Base-by-base conservation (phyloP, 345 rosid species). In the Atalantia buxifolia region DNA sequence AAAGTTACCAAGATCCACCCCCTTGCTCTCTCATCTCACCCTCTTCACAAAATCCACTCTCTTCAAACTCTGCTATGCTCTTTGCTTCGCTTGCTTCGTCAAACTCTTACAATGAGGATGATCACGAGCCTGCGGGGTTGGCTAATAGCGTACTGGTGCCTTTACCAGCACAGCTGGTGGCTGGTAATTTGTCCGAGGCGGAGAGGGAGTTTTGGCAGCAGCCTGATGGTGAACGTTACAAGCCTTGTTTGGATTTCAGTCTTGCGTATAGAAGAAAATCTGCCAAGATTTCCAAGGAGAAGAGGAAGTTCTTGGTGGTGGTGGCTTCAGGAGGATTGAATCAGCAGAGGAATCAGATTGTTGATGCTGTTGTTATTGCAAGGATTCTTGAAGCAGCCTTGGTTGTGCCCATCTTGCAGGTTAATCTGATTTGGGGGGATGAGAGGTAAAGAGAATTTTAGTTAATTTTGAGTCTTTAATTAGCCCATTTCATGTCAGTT, bases 281-380 rank as follows among this genome's bases (percentile, higher is more conserved):
- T 0, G 81, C 78, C 0, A 84, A 73, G 73, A 78, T 91, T 81
- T 85, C 90, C 4, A 88, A 84, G 83, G 92, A 91, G 88, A 92
- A 81, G 77, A 86, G 70, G 80, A 79, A 85, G 78, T 92, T 87
- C 89, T 83, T 92, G 86, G 83, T 92, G 66, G 91, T 89, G 40
- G 92, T 92, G 19, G 97, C 81, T 35, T 85, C 92, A 0, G 97
- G 97, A 4, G 97, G 97, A 62, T 74, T 89, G 76, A 89, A 91
- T 70, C 97, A 92, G 66, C 94, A 92, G 75, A 87, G 87, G 76
- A 90, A 88, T 83, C 94, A 92, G 82, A 90, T 92, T 57, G 87
- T 88, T 40, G 93, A 92, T 72, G 94, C 92, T 60, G 97, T 92
- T 75, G 92, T 92, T 16, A 89, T 92, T 48, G 93, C 97, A 1